Conservation (phyloP, 306 rosid genomes). For the Vigna angularis region DNA sequence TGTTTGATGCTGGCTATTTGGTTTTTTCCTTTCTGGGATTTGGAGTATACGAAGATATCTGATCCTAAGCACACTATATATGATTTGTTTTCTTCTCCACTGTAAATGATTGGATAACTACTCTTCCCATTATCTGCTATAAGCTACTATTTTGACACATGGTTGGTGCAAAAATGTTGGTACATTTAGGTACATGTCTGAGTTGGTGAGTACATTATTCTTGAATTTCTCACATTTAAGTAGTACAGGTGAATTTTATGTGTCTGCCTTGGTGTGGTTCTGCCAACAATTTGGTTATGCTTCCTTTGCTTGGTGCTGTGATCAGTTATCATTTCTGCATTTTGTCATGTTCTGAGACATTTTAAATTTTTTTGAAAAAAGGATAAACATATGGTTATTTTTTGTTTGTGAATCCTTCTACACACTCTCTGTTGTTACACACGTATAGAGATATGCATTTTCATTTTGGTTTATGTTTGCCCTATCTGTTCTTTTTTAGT, state of each 20-base stretch:
- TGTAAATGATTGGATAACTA: constrained; percentile 42
- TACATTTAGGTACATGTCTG: constrained; percentile 44
- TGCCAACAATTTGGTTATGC: neutral
- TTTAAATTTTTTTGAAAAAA: too few species aligned
- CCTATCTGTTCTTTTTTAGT: neutral
- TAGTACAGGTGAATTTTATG: constrained; percentile 18
- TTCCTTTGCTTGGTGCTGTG: neutral
- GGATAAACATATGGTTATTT: neutral
- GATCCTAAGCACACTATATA: constrained; percentile 9
- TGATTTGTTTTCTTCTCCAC: constrained; percentile 36
- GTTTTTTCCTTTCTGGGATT: constrained; percentile 21
- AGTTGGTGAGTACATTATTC: constrained; percentile 32
- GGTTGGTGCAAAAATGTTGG: constrained; percentile 35
- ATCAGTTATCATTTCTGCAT: neutral
- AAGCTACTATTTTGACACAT: constrained; percentile 31
- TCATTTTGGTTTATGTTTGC: neutral
- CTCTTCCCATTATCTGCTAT: neutral
- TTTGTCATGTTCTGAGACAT: neutral
- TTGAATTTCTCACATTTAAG: constrained; percentile 37
- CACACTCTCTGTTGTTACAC: constrained; percentile 3
- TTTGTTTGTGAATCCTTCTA: neutral
- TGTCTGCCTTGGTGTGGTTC: neutral
- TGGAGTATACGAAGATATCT: neutral
- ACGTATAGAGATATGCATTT: neutral
- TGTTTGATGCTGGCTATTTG: constrained; percentile 18